These are phyloP conservation scores for Pterulicium gracile DNA, from an alignment of 1,284 basidiomycete species.

Conservation along the genomic window DNA sequence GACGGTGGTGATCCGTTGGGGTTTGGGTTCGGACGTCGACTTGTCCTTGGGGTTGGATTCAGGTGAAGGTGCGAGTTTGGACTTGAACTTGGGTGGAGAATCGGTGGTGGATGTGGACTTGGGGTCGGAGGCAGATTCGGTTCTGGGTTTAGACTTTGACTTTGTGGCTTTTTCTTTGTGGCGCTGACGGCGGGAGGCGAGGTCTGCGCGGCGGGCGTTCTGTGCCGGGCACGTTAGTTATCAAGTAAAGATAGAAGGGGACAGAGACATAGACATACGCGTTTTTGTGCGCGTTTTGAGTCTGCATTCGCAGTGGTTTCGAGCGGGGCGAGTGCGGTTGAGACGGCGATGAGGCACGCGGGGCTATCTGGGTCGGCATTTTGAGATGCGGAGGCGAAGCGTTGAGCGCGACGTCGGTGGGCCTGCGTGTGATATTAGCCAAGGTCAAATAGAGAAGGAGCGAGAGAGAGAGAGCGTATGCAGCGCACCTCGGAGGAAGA, in stretches of 20 bases:
- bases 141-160: constrained; percentile 5
- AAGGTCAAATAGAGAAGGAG: background rate
- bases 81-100: no score
- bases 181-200: background rate
- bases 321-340: background rate
- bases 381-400: background rate
- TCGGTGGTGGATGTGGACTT: background rate
- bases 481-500: constrained; percentile 53
- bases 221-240: constrained; percentile 24
- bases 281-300: constrained; percentile 50
- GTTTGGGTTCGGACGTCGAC: background rate
- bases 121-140: background rate
- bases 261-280: constrained; percentile 23
- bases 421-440: background rate
- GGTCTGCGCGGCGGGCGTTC: background rate
- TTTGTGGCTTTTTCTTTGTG: constrained; percentile 8
- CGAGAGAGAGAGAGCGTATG: background rate
- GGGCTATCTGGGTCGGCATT: constrained; percentile 11
- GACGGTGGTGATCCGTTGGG: no score
- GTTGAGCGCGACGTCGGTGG: background rate
- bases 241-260: constrained; percentile 4
- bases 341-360: constrained; percentile 1
- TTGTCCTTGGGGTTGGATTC: background rate
- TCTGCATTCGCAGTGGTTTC: constrained; percentile 11
- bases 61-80: no score